Evolutionary conservation across 2,329 filamentous ascomycete species (phyloP).

Genomic region (Thermomyces lanuginosus): DNA sequence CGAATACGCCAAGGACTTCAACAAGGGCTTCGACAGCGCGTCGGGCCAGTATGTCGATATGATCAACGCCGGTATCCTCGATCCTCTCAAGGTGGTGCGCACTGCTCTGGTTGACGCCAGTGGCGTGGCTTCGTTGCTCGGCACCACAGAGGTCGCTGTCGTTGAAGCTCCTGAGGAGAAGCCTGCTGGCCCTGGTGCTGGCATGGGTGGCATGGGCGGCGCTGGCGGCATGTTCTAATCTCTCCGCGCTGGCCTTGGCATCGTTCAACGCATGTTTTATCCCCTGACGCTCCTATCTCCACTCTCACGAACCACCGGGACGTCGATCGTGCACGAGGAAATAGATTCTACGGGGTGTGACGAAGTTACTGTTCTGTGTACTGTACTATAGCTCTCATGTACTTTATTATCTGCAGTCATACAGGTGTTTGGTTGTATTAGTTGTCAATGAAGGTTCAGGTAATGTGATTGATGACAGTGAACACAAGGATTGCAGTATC

Average conservation of each 20-base stretch:
- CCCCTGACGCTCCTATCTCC: too few species aligned
- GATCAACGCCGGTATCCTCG: constrained; percentile 91
- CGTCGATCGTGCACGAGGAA: too few species aligned
- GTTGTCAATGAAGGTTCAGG: too few species aligned
- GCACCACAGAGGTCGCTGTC: constrained; percentile 95
- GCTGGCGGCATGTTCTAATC: constrained; percentile 50
- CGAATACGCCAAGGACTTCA: constrained; percentile 82
- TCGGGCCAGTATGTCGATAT: constrained; percentile 99
- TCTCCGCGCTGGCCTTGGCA: too few species aligned
- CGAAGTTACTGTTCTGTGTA: constrained; percentile 2
- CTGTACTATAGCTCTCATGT: constrained; percentile 5
- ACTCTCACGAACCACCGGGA: too few species aligned
- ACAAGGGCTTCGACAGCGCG: constrained; percentile 92
- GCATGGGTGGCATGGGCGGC: constrained; percentile 47
- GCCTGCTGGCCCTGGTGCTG: constrained; percentile 36
- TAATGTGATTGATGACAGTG: too few species aligned
- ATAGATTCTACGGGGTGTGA: too few species aligned
- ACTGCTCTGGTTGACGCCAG: constrained; percentile 88
- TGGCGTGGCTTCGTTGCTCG: constrained; percentile 89
- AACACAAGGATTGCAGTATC: too few species aligned
- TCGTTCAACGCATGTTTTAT: too few species aligned
- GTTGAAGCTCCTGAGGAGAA: constrained; percentile 94
- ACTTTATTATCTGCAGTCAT: too few species aligned
- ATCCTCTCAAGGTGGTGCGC: constrained; percentile 98
- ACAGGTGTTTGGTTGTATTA: too few species aligned